These are phyloP conservation scores for Jatropha curcas DNA, from an alignment of 345 rosid genomes.

Conservation along the genomic window DNA sequence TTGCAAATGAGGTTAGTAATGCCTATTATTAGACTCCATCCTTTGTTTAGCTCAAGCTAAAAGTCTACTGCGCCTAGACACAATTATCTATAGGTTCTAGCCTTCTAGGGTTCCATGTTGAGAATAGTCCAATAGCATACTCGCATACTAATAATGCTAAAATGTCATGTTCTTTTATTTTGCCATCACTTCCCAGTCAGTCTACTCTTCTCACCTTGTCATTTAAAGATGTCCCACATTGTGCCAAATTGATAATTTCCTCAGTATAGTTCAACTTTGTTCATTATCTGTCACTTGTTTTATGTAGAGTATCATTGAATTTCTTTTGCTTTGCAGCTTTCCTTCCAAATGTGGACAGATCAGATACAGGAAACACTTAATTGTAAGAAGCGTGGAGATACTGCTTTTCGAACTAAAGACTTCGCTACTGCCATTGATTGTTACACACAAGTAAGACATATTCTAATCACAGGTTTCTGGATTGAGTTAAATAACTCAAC, in stretches of 20 bases:
- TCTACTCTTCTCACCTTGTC: background rate
- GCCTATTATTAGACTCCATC: background rate
- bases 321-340: constrained; percentile 35
- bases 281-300: background rate
- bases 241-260: background rate
- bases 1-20: constrained; percentile 71
- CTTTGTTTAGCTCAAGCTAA: background rate
- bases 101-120: background rate
- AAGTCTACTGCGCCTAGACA: background rate
- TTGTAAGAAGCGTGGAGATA: constrained; percentile 63
- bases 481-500: too few relatives aligned
- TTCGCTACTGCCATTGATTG: constrained; percentile 41
- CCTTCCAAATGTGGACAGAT: constrained; percentile 96
- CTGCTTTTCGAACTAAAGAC: constrained; percentile 42
- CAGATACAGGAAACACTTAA: constrained; percentile 92
- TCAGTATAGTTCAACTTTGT: background rate
- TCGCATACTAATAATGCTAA: too few relatives aligned
- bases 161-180: background rate
- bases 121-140: background rate
- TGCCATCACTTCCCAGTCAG: background rate
- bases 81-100: background rate
- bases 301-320: background rate
- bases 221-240: background rate
- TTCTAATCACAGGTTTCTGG: background rate
- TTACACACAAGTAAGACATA: constrained; percentile 62